Evolutionary conservation across 306 rosid species (phyloP).

Genomic region (Fragaria ananassa): DNA sequence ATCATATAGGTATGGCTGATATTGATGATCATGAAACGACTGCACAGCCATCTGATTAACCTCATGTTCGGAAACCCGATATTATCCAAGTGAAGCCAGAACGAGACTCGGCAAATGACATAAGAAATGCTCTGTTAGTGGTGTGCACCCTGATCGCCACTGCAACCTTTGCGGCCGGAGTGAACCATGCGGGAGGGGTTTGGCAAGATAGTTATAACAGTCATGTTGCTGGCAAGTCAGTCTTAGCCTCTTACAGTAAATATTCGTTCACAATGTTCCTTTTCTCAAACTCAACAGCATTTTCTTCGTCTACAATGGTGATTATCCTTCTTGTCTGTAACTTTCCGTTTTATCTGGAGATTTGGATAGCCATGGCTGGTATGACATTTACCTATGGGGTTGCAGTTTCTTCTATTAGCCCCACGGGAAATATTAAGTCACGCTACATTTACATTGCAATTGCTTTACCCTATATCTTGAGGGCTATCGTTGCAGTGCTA

Average conservation of each 20-base stretch:
- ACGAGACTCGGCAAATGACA: neutral
- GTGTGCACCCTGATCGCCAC: neutral
- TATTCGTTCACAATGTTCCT: neutral
- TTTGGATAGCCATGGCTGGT: neutral
- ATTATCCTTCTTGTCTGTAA: neutral
- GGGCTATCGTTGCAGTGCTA: neutral
- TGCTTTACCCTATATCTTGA: neutral
- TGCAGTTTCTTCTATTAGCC: neutral
- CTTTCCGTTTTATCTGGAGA: conserved; percentile 10
- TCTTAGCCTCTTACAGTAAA: neutral
- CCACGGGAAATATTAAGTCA: neutral
- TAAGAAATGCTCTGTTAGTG: neutral
- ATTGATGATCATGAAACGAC: neutral
- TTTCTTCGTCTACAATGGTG: neutral
- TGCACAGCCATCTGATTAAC: neutral
- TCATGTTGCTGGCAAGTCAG: neutral
- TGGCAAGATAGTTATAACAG: neutral
- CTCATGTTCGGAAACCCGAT: neutral
- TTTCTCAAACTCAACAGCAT: neutral
- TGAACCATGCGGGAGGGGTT: conserved; percentile 3
- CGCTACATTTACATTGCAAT: neutral
- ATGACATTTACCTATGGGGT: neutral
- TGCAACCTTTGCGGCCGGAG: conserved; percentile 4
- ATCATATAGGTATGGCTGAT: neutral
- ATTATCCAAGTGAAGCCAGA: neutral